Evolutionary conservation across 2,329 filamentous ascomycete species (phyloP), one percentile per base, ranked within the genome.

Genomic region (Hirsutella rhossiliensis): DNA sequence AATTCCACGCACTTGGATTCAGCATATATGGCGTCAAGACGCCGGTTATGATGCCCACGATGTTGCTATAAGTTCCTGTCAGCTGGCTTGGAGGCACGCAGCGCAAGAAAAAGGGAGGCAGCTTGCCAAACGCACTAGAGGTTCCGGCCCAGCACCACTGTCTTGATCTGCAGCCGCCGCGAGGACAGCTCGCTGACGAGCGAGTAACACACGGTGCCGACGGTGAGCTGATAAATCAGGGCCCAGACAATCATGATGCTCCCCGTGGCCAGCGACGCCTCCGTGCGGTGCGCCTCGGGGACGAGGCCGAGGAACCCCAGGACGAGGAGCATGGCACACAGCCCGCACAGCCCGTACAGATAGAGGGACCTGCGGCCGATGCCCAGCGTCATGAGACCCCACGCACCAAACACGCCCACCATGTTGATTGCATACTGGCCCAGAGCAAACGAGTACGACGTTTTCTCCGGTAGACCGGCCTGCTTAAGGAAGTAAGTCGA

Each of bases 21-120:
- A 94, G 73, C 88, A 95, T 95, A 65, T 94, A 94, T 0, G 88
- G 88, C 0, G 87, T 94, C 36, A 95, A 64, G 4, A 94, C 82
- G 42, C 79, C 82, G 57, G 80, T 86, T 54, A 94, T 66, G 52
- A 96, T 94, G 50, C 77, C 82, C 38, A 89, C 84, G 42, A 94
- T 68, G 56, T 92, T 89, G 70, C 75, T 78, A 41, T 23, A 30
- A 11, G 17, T 7, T 5, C n/a, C 11, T 11, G 42, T 45, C 13
- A 17, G 36, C 20, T 23, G 38, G 8, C 13, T 17, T 17, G 9
- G 18, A 18, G 13, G 2, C n/a, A 6, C n/a, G 13, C 15, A 18
- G 5, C n/a, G 13, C 13, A 18, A 19, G 32, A 34, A 34, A n/a
- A n/a, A n/a, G 6, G 13, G 5, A n/a, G 15, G 32, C 15, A 9